Evolutionary conservation across 352 stramenopile species (phyloP).

Genomic region (Thalassiosira delicatula): DNA sequence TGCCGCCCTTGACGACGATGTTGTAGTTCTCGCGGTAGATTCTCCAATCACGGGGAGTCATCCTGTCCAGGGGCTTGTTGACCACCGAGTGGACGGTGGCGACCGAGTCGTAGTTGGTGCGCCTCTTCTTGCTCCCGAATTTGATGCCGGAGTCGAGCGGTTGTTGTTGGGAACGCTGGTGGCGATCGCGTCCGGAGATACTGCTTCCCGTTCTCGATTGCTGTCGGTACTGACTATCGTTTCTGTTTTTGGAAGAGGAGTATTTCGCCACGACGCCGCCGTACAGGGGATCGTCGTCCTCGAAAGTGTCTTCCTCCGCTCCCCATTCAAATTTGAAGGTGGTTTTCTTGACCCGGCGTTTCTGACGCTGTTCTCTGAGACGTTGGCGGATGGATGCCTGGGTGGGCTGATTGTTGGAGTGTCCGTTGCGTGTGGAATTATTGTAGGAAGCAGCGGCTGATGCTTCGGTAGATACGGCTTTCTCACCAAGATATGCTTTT

Average conservation of each 20-base stretch:
- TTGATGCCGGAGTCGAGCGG: no score
- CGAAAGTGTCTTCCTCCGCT: constrained; percentile 77
- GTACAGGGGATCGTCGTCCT: constrained; percentile 75
- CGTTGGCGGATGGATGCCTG: constrained; percentile 32
- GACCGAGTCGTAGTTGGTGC: constrained; percentile 33
- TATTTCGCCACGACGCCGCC: no score
- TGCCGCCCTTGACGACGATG: constrained; percentile 91
- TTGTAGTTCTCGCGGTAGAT: constrained; percentile 99
- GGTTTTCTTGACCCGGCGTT: constrained; percentile 71
- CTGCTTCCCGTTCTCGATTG: not conserved
- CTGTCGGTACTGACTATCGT: constrained; percentile 9
- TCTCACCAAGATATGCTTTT: constrained; percentile 75
- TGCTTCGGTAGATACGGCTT: constrained; percentile 35
- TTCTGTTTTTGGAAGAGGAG: constrained; percentile 17
- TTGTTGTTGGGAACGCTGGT: not conserved
- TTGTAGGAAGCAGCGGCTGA: not conserved
- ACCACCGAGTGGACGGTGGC: constrained; percentile 52
- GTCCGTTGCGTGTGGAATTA: not conserved
- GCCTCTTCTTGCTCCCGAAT: constrained; percentile 43
- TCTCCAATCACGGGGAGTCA: constrained; percentile 97
- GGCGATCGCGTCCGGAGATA: not conserved
- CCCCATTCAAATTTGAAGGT: constrained; percentile 85
- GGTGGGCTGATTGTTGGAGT: constrained; percentile 5
- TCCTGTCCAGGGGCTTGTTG: constrained; percentile 80
- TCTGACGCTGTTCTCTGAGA: constrained; percentile 48